Base-by-base conservation (phyloP, 2,329 filamentous ascomycete species). In the Peltaster fructicola region DNA sequence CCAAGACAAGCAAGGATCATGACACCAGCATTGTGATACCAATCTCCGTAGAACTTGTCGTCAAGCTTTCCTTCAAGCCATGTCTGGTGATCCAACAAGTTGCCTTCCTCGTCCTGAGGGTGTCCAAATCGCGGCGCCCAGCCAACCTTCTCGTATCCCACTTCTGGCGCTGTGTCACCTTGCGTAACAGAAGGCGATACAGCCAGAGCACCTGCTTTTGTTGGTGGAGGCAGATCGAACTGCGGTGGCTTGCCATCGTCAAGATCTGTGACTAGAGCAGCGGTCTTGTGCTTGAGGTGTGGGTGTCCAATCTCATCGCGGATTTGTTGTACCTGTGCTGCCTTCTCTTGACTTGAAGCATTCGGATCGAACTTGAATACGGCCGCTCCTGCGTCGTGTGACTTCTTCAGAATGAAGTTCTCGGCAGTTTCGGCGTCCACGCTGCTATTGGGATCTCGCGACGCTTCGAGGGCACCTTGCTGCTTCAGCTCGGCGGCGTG, bases 1-100 rank as follows among this genome's bases (percentile, higher is more conserved):
- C 69, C 61, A 25, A 98, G 59, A 47, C 82, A 93, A 25, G 85
- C 81, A 46, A 98, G 93, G 37, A 85, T 63, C 45, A 98, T 93
- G 33, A 98, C 59, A n/a, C 63, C 88, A 3, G 84, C 73, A 51
- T 98, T 98, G 52, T 98, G 84, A 51, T 95, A 98, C 88, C 88
- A 98, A 50, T 95, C 82, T 47, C 88, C 88, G 48, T 78, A 98
- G 50, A 90, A 80, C 46, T 79, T 79, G 47, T 95, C 84, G 20
- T 85, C 71, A 17, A 98, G 54, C 50, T 73, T 74, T 31, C 71
- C 66, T 47, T 98, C 90, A 13, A 95, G 51, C 58, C 74, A 79
- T 1, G 82, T 92, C 42, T 82, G 69, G 48, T 93, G 84, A 44
- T 98, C 84, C 18, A 88, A 62, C 43, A 91, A 49, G 31, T 69